Base-by-base conservation (phyloP, 1,284 basidiomycete species). In the Fomitopsis palustris region DNA sequence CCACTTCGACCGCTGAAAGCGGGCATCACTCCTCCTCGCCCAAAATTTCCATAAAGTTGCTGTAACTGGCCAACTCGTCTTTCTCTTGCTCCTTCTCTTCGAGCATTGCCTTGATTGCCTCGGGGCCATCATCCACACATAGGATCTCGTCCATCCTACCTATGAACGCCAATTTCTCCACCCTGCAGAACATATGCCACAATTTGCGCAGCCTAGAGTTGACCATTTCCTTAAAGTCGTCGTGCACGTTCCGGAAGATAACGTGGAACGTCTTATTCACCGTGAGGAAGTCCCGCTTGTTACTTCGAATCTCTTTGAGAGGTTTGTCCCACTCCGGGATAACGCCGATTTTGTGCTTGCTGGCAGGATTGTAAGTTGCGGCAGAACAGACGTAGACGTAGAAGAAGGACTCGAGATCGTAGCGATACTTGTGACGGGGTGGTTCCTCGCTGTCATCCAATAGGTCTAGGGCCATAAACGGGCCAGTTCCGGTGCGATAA, bases 331-430 rank as follows among this genome's bases (percentile, higher is more conserved):
- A 45, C 25, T 25, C 23, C 41, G 2, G 7, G 43, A 45, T 27
- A 2, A 6, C 4, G 4, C 43, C 10, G 43, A 45, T 25, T 4
- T 27, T 25, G 9, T 45, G 21, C 21, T 45, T 14, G 8, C 31
- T 4, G 10, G 5, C 9, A 4, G 43, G 43, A 45, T 45, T 23
- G 43, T 25, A 45, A 5, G 29, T 41, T 1, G 52, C 49, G 41
- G 49, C 33, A 35, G 54, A 5, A 8, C 27, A 47, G 10, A 38
- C 41, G 21, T 57, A 4, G 45, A 74, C 56, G 43, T 70, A 74
- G 53, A 70, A 68, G 39, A 72, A 68, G 3, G 72, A 73, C 57
- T 74, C 69, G 0, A 73, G 61, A 16, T 74, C 70, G 52, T 73
- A 69, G 16, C 69, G 69, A 55, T 71, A 74, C 0, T 61, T 55